A percentile compares a stretch with the other conserved stretches of the same genome.
These are phyloP conservation scores for Leishmania gerbilli DNA, from an alignment of 208 protist genomes.

Conservation along the genomic window DNA sequence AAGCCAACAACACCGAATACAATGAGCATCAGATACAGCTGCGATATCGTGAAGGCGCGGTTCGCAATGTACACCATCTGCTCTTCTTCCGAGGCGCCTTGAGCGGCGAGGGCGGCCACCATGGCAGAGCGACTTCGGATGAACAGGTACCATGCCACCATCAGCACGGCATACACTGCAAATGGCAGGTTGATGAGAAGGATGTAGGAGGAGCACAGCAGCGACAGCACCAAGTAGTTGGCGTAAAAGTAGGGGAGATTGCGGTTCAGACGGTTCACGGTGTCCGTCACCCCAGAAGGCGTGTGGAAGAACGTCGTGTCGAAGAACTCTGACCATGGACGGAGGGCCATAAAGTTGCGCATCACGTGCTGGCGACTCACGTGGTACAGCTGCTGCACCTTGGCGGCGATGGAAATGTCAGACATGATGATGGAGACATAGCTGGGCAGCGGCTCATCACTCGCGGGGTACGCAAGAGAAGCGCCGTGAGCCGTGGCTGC, in stretches of 20 bases:
- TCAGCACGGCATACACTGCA: conserved; percentile 55
- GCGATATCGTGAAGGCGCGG: conserved; percentile 43
- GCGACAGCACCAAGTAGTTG: conserved; percentile 90
- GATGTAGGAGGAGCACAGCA: conserved; percentile 75
- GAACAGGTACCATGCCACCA: conserved; percentile 48
- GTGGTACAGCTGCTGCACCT: conserved; percentile 38
- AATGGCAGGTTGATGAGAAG: conserved; percentile 83
- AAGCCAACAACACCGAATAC: conserved; percentile 68
- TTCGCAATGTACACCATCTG: conserved; percentile 35
- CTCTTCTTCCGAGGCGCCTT: conserved; percentile 28
- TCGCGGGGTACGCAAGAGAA: conserved; percentile 1
- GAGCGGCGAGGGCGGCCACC: conserved; percentile 16
- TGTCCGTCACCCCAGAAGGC: conserved; percentile 58
- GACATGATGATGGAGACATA: conserved; percentile 44
- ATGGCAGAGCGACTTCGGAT: conserved; percentile 35
- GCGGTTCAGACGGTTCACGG: conserved; percentile 60
- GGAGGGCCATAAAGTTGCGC: conserved; percentile 44
- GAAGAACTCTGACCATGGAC: conserved; percentile 88
- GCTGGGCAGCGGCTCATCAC: conserved; percentile 25
- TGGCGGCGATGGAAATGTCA: conserved; percentile 17
- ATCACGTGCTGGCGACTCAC: conserved; percentile 37
- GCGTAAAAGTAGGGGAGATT: conserved; percentile 87
- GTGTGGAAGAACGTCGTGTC: conserved; percentile 60
- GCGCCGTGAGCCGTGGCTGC: background rate
- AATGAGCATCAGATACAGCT: conserved; percentile 67